These are phyloP conservation scores for Aspergillus fijiensis DNA, from an alignment of 2,329 filamentous ascomycete species.

Conservation along the genomic window DNA sequence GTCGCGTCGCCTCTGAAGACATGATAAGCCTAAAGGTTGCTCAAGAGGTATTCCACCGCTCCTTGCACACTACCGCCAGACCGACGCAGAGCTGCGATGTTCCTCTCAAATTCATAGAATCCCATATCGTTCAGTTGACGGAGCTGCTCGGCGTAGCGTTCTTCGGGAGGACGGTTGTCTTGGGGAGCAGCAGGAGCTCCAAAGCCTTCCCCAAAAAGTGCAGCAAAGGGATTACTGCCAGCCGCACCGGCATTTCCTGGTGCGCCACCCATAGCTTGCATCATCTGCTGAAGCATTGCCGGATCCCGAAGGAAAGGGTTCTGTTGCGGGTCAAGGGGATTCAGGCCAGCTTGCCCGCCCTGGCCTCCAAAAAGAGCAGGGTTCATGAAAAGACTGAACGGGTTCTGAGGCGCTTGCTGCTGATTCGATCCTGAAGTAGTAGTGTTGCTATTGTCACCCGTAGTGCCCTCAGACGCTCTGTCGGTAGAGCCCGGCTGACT, in stretches of 20 bases:
- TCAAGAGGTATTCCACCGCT: slow-evolving; percentile 50
- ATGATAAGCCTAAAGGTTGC: background rate
- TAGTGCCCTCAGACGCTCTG: slow-evolving; percentile 27
- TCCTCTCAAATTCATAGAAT: slow-evolving; percentile 94
- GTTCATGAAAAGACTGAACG: slow-evolving; percentile 66
- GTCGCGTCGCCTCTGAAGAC: slow-evolving; percentile 10
- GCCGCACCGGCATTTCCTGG: slow-evolving; percentile 34
- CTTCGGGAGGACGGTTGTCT: slow-evolving; percentile 88
- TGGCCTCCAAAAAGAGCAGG: slow-evolving; percentile 39
- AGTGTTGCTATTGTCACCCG: slow-evolving; percentile 30
- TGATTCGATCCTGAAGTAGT: slow-evolving; percentile 34
- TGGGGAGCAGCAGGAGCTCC: slow-evolving; percentile 56
- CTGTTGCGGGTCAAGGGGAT: slow-evolving; percentile 48
- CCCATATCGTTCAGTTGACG: slow-evolving; percentile 98
- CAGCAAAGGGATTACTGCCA: slow-evolving; percentile 45
- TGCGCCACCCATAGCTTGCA: slow-evolving; percentile 50
- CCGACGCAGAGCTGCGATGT: slow-evolving; percentile 81
- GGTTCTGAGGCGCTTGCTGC: slow-evolving; percentile 55
- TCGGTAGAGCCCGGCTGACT: slow-evolving; percentile 32
- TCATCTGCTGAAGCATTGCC: slow-evolving; percentile 57
- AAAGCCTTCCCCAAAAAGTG: slow-evolving; percentile 52
- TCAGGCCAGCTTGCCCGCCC: slow-evolving; percentile 38
- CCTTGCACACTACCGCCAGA: slow-evolving; percentile 94
- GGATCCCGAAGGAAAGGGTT: slow-evolving; percentile 62
- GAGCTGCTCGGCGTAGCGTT: slow-evolving; percentile 85